These are phyloP conservation scores for Candida xyloterini DNA, from an alignment of 805 yeast species.

Conservation along the genomic window DNA sequence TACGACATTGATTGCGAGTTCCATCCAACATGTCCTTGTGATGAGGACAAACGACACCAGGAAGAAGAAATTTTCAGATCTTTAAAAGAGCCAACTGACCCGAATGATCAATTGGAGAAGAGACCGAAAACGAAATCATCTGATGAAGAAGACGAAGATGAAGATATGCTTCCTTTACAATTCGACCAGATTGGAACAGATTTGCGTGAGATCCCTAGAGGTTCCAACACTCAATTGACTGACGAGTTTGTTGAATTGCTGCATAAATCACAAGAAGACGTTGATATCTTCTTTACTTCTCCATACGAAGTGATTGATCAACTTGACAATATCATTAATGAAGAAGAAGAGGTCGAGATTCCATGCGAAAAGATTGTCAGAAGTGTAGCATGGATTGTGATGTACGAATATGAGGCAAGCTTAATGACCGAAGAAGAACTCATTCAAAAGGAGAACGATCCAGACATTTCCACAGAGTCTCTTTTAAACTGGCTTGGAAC, in stretches of 20 bases:
- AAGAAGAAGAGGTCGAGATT: constrained; percentile 24
- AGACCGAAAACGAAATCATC: constrained; percentile 3
- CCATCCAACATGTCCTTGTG: constrained; percentile 35
- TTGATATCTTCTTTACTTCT: constrained; percentile 24
- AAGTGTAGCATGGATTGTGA: constrained; percentile 53
- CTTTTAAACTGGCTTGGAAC: constrained; percentile 47
- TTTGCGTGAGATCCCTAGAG: constrained; percentile 72
- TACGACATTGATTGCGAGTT: constrained; percentile 25
- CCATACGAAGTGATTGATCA: constrained; percentile 26
- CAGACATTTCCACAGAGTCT: constrained; percentile 45
- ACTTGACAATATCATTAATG: constrained; percentile 28
- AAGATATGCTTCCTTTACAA: constrained; percentile 32
- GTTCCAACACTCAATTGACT: constrained; percentile 43
- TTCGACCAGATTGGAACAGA: constrained; percentile 62
- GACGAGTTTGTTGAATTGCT: constrained; percentile 25
- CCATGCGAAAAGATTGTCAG: constrained; percentile 41
- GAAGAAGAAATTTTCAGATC: constrained; percentile 1
- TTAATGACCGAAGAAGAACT: constrained; percentile 23
- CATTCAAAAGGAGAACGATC: constrained; percentile 20
- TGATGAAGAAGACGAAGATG: constrained; percentile 17
- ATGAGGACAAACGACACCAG: constrained; percentile 32
- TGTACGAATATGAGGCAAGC: constrained; percentile 27
- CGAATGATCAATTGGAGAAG: not conserved
- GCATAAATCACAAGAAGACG: constrained; percentile 21
- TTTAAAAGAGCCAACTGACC: not conserved